phyloP scores from a whole-genome alignment of 2,329 filamentous ascomycete genomes.

The Ophiostoma sp. region DNA sequence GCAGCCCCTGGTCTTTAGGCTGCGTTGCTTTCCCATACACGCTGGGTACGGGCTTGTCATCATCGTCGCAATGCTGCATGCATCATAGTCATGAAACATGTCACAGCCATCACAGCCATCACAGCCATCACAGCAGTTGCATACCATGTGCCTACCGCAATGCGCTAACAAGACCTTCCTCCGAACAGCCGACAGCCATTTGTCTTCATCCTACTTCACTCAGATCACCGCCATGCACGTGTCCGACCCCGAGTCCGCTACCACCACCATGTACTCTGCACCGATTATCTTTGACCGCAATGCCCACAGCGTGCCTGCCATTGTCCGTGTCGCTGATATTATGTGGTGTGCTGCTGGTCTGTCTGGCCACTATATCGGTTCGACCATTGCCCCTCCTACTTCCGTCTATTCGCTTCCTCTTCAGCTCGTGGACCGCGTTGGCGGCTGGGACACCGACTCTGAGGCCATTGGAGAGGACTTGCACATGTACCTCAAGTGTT shows the following conservation, averaged over 20 bases:
- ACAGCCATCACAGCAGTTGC: not conserved
- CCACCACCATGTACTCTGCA: slow-evolving; percentile 60
- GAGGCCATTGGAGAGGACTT: slow-evolving; percentile 71
- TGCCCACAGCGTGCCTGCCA: slow-evolving; percentile 59
- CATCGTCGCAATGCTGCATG: not conserved
- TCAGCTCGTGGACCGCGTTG: slow-evolving; percentile 60
- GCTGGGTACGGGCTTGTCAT: not conserved
- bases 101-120: not conserved
- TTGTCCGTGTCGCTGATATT: slow-evolving; percentile 66
- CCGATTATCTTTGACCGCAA: slow-evolving; percentile 72
- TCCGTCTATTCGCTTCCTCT: slow-evolving; percentile 69
- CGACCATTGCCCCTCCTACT: slow-evolving; percentile 61
- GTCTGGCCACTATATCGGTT: slow-evolving; percentile 60
- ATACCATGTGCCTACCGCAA: not conserved
- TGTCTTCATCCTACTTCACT: slow-evolving; percentile 62
- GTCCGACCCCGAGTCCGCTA: slow-evolving; percentile 52
- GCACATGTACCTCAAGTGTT: slow-evolving; percentile 75
- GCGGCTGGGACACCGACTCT: slow-evolving; percentile 65
- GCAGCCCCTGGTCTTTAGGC: not conserved
- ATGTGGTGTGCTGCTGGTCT: slow-evolving; percentile 67
- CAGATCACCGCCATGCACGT: slow-evolving; percentile 59
- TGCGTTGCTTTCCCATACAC: not conserved
- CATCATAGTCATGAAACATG: not conserved
- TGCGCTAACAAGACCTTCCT: not conserved
- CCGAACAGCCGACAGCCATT: slow-evolving; percentile 60